A percentile compares a stretch with the other conserved stretches of the same genome.
Evolutionary conservation across 1,139 yeast genomes (phyloP).

Genomic region (Hemisphaericaspora xylofermentans): DNA sequence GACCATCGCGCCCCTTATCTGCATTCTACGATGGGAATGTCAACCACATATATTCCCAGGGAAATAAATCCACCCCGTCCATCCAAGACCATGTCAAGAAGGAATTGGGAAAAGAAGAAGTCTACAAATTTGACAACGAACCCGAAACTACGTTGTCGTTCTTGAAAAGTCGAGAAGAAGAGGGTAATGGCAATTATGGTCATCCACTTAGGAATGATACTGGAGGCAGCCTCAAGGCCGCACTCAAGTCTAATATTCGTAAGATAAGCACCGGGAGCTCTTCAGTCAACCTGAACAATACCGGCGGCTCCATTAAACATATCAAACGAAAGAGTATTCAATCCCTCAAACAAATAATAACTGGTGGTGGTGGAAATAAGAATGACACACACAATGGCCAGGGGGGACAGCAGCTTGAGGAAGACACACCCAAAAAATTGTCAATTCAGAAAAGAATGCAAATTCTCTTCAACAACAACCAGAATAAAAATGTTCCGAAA

Average conservation of each 20-base stretch:
- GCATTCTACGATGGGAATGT: slow-evolving; percentile 13
- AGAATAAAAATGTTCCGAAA: slow-evolving; percentile 48
- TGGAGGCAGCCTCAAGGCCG: slow-evolving; percentile 46
- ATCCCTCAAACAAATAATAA: slow-evolving; percentile 42
- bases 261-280: slow-evolving; percentile 43
- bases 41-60: slow-evolving; percentile 12
- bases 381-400: slow-evolving; percentile 9
- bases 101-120: slow-evolving; percentile 31
- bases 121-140: slow-evolving; percentile 20
- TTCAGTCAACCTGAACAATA: slow-evolving; percentile 19
- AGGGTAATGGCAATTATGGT: slow-evolving; percentile 3
- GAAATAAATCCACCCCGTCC: slow-evolving; percentile 25
- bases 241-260: slow-evolving; percentile 36
- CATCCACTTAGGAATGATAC: slow-evolving; percentile 30
- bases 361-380: slow-evolving; percentile 32
- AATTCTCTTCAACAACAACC: slow-evolving; percentile 48
- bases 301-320: slow-evolving; percentile 21
- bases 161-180: slow-evolving; percentile 50
- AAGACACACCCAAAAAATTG: slow-evolving; percentile 24
- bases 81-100: slow-evolving; percentile 37
- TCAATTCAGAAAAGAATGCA: slow-evolving; percentile 72
- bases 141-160: slow-evolving; percentile 49
- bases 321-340: slow-evolving; percentile 38
- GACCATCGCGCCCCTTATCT: slow-evolving; percentile 14
- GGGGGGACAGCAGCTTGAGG: slow-evolving; percentile 5